Base-by-base conservation (phyloP, 1,284 basidiomycete genomes). In the Boletus holoroseus region DNA sequence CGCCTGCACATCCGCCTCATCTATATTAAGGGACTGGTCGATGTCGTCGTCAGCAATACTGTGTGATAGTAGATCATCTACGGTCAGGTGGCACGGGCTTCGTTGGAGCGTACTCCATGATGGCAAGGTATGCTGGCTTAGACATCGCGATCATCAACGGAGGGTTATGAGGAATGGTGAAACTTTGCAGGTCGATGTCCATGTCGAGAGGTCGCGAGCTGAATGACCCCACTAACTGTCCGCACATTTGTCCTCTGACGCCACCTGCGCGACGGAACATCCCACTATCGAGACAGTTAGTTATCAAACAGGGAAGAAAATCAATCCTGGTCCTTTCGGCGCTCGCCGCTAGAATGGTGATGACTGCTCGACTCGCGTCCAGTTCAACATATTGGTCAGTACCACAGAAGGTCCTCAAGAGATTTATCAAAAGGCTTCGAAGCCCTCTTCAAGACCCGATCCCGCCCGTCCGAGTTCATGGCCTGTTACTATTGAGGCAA, bases 141-240 rank as follows among this genome's bases (percentile, higher is more conserved):
- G 94, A 95, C 96, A 99, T 99, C 30, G 94, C 83, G 52, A 99
- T 91, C 95, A 99, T 99, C 49, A 99, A 76, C 0, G 92, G 96
- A 0, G 96, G 94, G 83, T 96, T 98, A 64, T 99, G 96, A 9
- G 94, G 91, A 38, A 96, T 91, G 40, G 82, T 85, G 77, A 97
- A 99, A 41, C 88, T 93, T 67, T 98, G 95, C 7, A 99, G 74
- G 63, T 99, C 95, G 43, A 99, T 95, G 59, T 99, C 94, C 82
- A 99, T 89, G 54, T 97, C 94, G 3, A 97, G 75, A 2, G 94
- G 94, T 28, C 95, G 88, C 16, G 95, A 92, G 61, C 91, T 90
- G 63, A 7, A 53, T 1, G 20, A 7, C 20, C 6, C 6, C 9
- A 37, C 51, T 16, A 3, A 31, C 31, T 24, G 81, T 91, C 67